These are phyloP conservation scores for Plantago elongata DNA, from an alignment of 257 asterid species.

Conservation along the genomic window DNA sequence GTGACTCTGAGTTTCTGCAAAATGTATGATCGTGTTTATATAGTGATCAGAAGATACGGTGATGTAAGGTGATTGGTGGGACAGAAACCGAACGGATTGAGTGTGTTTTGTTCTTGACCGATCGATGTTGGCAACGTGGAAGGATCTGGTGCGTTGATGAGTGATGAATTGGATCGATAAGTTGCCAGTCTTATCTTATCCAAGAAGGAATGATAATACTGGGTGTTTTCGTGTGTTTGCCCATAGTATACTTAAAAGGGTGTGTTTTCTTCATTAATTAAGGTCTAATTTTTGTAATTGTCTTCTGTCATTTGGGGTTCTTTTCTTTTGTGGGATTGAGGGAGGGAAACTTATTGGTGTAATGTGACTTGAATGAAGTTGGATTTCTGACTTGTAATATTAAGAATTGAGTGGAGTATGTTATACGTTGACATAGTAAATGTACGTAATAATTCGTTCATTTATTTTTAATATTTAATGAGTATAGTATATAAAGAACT, in stretches of 20 bases:
- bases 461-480: too few relatives aligned
- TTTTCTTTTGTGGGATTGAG: slow-evolving; percentile 10
- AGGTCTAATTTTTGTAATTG: neutral
- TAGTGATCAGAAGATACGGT: slow-evolving; percentile 18
- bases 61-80: slow-evolving; percentile 36
- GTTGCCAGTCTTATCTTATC: too few relatives aligned
- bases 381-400: too few relatives aligned
- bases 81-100: slow-evolving; percentile 25
- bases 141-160: slow-evolving; percentile 31
- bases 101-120: neutral
- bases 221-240: too few relatives aligned
- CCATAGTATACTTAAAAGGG: neutral
- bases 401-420: too few relatives aligned
- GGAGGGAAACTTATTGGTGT: slow-evolving; percentile 13
- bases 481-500: too few relatives aligned
- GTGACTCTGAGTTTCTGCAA: neutral
- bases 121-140: too few relatives aligned
- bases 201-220: too few relatives aligned
- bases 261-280: slow-evolving; percentile 43
- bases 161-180: slow-evolving; percentile 5
- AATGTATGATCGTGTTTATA: slow-evolving; percentile 23
- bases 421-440: too few relatives aligned
- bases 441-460: too few relatives aligned
- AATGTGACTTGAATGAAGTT: slow-evolving; percentile 32
- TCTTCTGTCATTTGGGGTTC: slow-evolving; percentile 13